Conservation (phyloP, 2,329 filamentous ascomycete species). For the Corniculantispora saksenae region DNA sequence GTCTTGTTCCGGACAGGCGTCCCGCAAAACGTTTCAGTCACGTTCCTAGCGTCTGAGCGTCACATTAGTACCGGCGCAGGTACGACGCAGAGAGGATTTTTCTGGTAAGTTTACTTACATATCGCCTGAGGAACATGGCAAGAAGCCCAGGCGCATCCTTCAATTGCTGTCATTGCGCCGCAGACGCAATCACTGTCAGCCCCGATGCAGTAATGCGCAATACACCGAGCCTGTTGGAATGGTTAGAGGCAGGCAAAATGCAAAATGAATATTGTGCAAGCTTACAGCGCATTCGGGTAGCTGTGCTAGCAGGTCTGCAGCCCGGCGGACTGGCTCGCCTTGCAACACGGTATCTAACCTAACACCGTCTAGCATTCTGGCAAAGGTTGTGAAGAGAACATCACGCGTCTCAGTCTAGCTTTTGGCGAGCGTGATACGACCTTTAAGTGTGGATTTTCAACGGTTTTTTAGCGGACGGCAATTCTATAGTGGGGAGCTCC, state of each 20-base stretch:
- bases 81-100: not conserved
- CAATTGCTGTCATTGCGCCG: not conserved
- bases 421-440: not conserved
- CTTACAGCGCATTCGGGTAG: not conserved
- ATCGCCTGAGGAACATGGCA: not conserved
- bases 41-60: not conserved
- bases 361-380: not conserved
- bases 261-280: not conserved
- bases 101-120: not conserved
- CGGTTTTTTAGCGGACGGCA: not conserved
- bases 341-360: not conserved
- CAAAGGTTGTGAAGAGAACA: not conserved
- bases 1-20: conserved; percentile 2
- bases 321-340: not conserved
- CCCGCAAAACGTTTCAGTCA: not conserved
- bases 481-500: too few species aligned
- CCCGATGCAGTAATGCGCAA: not conserved
- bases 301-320: not conserved
- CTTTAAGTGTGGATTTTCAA: not conserved
- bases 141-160: not conserved
- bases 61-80: not conserved
- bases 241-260: not conserved
- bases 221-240: not conserved
- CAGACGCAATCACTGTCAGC: not conserved
- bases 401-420: not conserved